Evolutionary conservation across 768 basidiomycete genomes (phyloP), one percentile per base, ranked within the genome.

Genomic region (Tricholoma sp.): DNA sequence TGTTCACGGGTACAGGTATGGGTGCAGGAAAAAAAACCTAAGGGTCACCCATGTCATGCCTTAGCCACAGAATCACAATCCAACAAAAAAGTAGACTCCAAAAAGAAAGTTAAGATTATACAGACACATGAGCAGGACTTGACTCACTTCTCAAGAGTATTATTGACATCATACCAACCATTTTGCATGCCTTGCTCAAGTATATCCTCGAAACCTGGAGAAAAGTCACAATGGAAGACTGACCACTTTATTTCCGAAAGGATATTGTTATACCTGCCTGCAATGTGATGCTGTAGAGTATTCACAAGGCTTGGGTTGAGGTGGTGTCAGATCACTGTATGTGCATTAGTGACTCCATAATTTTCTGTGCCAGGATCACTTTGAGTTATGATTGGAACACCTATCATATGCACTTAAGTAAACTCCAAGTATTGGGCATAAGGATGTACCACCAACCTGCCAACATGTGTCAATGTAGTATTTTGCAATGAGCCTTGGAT

Each of bases 171-270:
- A 18, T 41, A 41, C 39, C 39, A 41, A 41, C 39, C 39, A 14
- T 7, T 41, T 41, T 45, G 43, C 9, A 45, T 7, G 19, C 43
- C 43, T 21, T 45, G 8, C 43, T 78, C 67, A 0, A 80, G 59
- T 0, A 74, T 55, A 8, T 64, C 57, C 49, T 81, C 74, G 55
- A 76, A 77, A 0, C 75, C 74, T 0, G 71, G 74, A 0, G 71
- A 63, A 46, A 72, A 79, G 0, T 62, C 58, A 0, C 64, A 56
- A 0, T 67, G 66, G 0, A 76, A 52, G 8, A 69, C 63, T 0
- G 72, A 72, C 77, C 78, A 79, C 0, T 58, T 58, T 5, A 74
- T 73, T 51, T 79, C 74, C 0, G 73, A 70, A 59, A 69, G 72
- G 10, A 78, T 64, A 57, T 79, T 79, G 5, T 67, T 67, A 32